A percentile compares a stretch with the other conserved stretches of the same genome.
phyloP scores from a whole-genome alignment of 2,329 filamentous ascomycete species.

The Colletotrichum sp. region DNA sequence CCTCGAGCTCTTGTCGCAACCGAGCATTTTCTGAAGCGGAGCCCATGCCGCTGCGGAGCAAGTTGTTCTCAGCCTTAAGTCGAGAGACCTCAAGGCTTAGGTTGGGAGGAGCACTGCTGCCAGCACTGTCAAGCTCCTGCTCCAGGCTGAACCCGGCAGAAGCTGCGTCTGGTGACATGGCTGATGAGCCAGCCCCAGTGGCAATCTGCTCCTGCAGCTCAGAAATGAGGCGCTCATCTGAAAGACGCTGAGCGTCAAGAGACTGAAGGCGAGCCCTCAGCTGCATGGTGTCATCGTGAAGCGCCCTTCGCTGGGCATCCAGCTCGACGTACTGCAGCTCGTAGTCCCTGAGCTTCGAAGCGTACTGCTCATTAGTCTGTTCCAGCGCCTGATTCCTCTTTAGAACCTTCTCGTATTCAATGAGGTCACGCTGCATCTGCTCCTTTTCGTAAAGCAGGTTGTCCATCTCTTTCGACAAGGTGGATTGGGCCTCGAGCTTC shows the following conservation, averaged over 20 bases:
- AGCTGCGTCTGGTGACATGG: constrained; percentile 14
- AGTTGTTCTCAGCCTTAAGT: constrained; percentile 65
- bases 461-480: constrained; percentile 60
- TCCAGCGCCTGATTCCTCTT: constrained; percentile 40
- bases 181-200: constrained; percentile 27
- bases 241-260: constrained; percentile 47
- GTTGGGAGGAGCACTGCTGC: constrained; percentile 42
- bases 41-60: constrained; percentile 60
- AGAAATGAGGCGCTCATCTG: constrained; percentile 59
- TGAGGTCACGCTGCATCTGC: constrained; percentile 55
- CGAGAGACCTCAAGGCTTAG: constrained; percentile 60
- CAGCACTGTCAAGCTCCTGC: constrained; percentile 62
- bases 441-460: constrained; percentile 60
- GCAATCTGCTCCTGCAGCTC: constrained; percentile 66
- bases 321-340: constrained; percentile 44
- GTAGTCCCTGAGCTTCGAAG: constrained; percentile 33
- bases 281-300: constrained; percentile 54
- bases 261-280: constrained; percentile 40
- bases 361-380: constrained; percentile 36
- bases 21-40: constrained; percentile 59
- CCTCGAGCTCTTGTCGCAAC: constrained; percentile 62
- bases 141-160: constrained; percentile 55
- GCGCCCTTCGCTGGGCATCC: constrained; percentile 43
- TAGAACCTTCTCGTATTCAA: constrained; percentile 35
- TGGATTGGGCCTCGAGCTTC: constrained; percentile 63